Evolutionary conservation across 2,329 filamentous ascomycete species (phyloP).

Genomic region (Calonectria pteridis): DNA sequence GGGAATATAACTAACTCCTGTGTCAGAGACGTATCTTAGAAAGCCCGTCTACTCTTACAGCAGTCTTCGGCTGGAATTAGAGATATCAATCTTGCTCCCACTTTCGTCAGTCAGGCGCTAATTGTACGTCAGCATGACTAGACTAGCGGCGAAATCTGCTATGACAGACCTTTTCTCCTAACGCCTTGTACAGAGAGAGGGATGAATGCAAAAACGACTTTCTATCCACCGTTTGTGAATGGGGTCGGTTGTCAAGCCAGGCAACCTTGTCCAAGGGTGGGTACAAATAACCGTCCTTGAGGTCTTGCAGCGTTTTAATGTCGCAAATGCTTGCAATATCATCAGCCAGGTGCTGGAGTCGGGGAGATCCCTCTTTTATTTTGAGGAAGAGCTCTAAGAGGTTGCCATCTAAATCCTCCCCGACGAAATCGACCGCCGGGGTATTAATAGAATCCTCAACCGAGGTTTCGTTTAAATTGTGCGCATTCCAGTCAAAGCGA

Average conservation of each 20-base stretch:
- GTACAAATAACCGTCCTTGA: not conserved
- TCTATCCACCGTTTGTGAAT: not conserved
- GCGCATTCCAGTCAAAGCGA: not conserved
- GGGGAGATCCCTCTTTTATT: not conserved
- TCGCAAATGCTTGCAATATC: not conserved
- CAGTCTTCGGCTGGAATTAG: not conserved
- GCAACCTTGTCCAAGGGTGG: not conserved
- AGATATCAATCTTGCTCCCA: not conserved
- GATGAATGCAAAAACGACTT: not conserved
- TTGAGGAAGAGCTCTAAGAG: not conserved
- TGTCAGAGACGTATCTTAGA: not conserved
- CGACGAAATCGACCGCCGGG: not conserved
- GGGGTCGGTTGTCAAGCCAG: not conserved
- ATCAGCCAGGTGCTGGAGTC: not conserved
- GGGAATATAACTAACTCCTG: not conserved
- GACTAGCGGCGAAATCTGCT: fast-evolving
- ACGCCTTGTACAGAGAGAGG: not conserved
- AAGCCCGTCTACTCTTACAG: not conserved
- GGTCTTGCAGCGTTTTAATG: not conserved
- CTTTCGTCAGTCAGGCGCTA: not conserved
- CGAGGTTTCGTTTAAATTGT: not conserved
- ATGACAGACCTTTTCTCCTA: not conserved
- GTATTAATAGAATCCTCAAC: not conserved
- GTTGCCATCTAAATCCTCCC: not conserved
- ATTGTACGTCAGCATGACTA: not conserved